phyloP scores from a whole-genome alignment of 495 filamentous ascomycete species.

The Penicillium alfredii region DNA sequence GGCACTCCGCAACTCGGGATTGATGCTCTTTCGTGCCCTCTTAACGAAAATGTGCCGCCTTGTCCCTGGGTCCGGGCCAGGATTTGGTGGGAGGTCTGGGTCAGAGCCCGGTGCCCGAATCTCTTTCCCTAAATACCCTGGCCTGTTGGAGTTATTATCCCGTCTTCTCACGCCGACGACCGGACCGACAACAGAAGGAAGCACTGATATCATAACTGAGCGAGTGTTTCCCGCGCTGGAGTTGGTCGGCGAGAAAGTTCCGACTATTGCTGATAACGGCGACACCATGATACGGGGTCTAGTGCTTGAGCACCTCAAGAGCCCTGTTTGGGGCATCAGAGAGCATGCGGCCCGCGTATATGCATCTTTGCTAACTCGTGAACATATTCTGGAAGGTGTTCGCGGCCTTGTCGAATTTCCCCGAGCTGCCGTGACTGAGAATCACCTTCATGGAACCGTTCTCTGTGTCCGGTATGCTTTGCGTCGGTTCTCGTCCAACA shows the following conservation, averaged over 20 bases:
- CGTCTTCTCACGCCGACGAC: conserved; percentile 51
- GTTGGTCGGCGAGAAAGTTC: conserved; percentile 56
- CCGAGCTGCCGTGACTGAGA: conserved; percentile 40
- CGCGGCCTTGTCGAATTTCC: conserved; percentile 38
- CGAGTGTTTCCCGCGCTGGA: conserved; percentile 84
- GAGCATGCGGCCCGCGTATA: conserved; percentile 84
- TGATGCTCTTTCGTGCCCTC: conserved; percentile 80
- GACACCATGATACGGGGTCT: conserved; percentile 30
- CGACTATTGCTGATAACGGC: conserved; percentile 26
- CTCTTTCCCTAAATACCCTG: conserved; percentile 60
- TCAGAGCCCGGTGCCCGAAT: conserved; percentile 39
- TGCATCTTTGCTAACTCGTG: conserved; percentile 53
- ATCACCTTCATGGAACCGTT: conserved; percentile 58
- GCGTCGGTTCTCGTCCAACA: conserved; percentile 29
- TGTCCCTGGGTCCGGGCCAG: conserved; percentile 24
- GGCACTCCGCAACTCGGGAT: conserved; percentile 87
- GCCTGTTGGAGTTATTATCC: conserved; percentile 61
- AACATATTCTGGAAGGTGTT: conserved; percentile 47
- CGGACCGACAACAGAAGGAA: conserved; percentile 26
- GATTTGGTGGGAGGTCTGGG: conserved; percentile 39
- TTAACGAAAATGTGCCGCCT: conserved; percentile 59
- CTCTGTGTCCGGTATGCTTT: conserved; percentile 48
- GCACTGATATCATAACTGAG: conserved; percentile 51
- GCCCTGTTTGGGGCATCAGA: conserved; percentile 77
- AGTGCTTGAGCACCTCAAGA: conserved; percentile 49